Percentiles rank a stretch among this genome's conserved stretches.
Conservation (phyloP, 768 basidiomycete genomes). For the Clitopilus hobsonii region DNA sequence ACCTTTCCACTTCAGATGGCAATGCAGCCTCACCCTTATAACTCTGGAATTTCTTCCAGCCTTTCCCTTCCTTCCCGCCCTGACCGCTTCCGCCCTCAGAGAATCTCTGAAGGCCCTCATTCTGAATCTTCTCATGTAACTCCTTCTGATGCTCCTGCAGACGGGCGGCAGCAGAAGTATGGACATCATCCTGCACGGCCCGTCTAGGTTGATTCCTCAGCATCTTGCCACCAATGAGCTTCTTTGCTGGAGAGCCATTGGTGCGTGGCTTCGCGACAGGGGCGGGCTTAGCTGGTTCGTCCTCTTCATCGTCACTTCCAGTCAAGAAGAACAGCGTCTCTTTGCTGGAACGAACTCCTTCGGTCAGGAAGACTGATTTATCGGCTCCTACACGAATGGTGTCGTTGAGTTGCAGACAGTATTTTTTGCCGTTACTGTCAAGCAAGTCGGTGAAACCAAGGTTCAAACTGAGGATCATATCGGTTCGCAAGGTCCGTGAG, state of each 20-base stretch:
- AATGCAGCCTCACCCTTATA: slow-evolving; percentile 93
- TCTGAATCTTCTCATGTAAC: slow-evolving; percentile 71
- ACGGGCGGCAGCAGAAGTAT: slow-evolving; percentile 71
- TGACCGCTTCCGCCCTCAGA: slow-evolving; percentile 75
- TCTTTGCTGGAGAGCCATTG: slow-evolving; percentile 70
- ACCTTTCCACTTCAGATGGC: slow-evolving; percentile 74
- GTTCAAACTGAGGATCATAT: slow-evolving; percentile 83
- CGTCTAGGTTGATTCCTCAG: slow-evolving; percentile 88
- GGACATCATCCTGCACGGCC: slow-evolving; percentile 79
- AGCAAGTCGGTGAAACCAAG: slow-evolving; percentile 83
- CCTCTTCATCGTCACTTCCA: slow-evolving; percentile 55
- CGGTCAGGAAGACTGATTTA: slow-evolving; percentile 67
- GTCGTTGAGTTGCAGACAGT: slow-evolving; percentile 84
- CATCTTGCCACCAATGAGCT: slow-evolving; percentile 79
- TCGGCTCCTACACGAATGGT: slow-evolving; percentile 75
- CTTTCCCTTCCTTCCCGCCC: slow-evolving; percentile 83
- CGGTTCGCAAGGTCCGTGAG: slow-evolving; percentile 57
- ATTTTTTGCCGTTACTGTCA: slow-evolving; percentile 80
- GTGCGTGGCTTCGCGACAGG: slow-evolving; percentile 45
- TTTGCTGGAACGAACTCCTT: slow-evolving; percentile 78
- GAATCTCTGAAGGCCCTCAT: slow-evolving; percentile 77
- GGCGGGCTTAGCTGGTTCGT: slow-evolving; percentile 49
- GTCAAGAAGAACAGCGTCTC: slow-evolving; percentile 87
- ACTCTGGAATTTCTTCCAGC: slow-evolving; percentile 94
- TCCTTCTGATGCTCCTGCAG: slow-evolving; percentile 87